Conservation (phyloP, 2,329 filamentous ascomycete genomes). For the Sarocladium brachiariae region DNA sequence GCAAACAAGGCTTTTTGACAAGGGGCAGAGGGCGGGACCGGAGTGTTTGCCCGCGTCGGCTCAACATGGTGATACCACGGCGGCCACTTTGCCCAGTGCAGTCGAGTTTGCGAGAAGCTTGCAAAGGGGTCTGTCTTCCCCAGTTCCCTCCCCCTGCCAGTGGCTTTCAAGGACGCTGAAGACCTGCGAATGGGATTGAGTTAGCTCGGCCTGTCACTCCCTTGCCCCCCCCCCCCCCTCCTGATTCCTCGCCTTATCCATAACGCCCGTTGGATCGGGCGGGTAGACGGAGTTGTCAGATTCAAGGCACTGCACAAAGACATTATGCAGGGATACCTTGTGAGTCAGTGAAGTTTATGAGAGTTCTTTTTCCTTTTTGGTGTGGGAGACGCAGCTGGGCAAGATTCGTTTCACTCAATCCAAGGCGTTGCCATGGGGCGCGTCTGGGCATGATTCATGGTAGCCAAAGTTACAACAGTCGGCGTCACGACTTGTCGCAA, state of each 20-base stretch:
- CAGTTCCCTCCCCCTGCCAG: neutral
- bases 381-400: too few relatives aligned
- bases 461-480: neutral
- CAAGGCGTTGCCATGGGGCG: neutral
- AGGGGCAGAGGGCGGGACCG: too few relatives aligned
- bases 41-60: too few relatives aligned
- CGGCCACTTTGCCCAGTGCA: constrained; percentile 24
- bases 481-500: neutral
- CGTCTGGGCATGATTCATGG: neutral
- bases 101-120: constrained; percentile 27
- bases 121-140: too few relatives aligned
- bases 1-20: too few relatives aligned
- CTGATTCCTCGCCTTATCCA: constrained; percentile 5
- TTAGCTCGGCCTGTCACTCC: too few relatives aligned
- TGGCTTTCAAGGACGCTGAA: too few relatives aligned
- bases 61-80: constrained; percentile 6
- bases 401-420: too few relatives aligned
- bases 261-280: constrained; percentile 1
- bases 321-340: too few relatives aligned
- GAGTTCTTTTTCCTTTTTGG: too few relatives aligned
- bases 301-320: neutral
- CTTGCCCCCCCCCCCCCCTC: neutral
- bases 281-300: constrained; percentile 3
- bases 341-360: too few relatives aligned
- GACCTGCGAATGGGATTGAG: too few relatives aligned